These are phyloP conservation scores for Alternaria dauci DNA, from an alignment of 2,329 filamentous ascomycete genomes.

Conservation along the genomic window DNA sequence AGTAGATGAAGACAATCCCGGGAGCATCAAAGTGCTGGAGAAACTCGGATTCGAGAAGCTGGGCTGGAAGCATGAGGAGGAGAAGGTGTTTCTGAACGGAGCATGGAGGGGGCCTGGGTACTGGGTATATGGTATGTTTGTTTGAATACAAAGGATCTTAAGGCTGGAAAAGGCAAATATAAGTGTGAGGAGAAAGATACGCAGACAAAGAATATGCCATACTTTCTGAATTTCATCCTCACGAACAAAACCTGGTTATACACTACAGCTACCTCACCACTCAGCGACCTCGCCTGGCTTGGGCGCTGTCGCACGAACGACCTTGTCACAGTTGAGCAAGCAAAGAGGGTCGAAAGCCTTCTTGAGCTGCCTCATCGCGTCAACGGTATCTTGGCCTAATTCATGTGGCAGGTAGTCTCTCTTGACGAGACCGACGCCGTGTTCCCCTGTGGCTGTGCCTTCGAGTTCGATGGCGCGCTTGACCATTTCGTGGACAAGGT, in stretches of 20 bases:
- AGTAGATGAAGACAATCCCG: constrained; percentile 33
- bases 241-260: not conserved
- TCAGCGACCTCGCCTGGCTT: constrained; percentile 58
- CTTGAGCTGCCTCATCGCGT: constrained; percentile 87
- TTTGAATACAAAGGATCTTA: constrained; percentile 9
- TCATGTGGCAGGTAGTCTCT: constrained; percentile 83
- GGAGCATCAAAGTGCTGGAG: constrained; percentile 30
- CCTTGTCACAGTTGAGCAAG: constrained; percentile 71
- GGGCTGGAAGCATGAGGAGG: constrained; percentile 31
- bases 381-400: constrained; percentile 75
- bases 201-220: not conserved
- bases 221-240: not conserved
- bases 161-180: not conserved
- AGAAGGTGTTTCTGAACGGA: constrained; percentile 35
- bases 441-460: constrained; percentile 85
- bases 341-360: constrained; percentile 79
- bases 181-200: not conserved
- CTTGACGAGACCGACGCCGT: constrained; percentile 85
- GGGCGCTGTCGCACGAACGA: constrained; percentile 64
- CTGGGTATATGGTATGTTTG: constrained; percentile 33
- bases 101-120: constrained; percentile 34
- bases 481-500: constrained; percentile 82
- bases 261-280: constrained; percentile 46
- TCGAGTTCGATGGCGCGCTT: constrained; percentile 85
- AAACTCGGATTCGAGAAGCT: constrained; percentile 39